Percentiles rank a stretch among this genome's conserved stretches.
These are phyloP conservation scores for Boletus subparvulus DNA, from an alignment of 768 basidiomycete genomes.

Conservation along the genomic window DNA sequence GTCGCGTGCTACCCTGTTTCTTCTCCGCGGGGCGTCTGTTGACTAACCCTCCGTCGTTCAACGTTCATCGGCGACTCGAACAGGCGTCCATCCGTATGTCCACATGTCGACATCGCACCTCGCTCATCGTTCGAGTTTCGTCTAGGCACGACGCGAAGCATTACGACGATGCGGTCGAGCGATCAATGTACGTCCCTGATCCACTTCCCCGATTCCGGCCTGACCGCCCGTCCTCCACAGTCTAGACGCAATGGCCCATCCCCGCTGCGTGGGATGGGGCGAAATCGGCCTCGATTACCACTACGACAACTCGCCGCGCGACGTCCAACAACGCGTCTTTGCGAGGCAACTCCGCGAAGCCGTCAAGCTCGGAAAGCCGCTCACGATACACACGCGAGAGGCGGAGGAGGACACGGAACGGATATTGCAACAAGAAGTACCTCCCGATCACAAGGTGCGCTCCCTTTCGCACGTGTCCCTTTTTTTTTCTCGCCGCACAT, in stretches of 20 bases:
- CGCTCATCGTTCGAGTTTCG: not conserved
- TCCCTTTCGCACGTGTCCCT: not conserved
- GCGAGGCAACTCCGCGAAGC: slow-evolving; percentile 67
- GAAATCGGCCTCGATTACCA: slow-evolving; percentile 89
- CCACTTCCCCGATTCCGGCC: not conserved
- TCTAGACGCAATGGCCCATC: slow-evolving; percentile 72
- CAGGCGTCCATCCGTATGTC: slow-evolving; percentile 74
- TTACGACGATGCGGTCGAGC: slow-evolving; percentile 69
- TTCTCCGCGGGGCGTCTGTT: not conserved
- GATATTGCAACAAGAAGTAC: slow-evolving; percentile 76
- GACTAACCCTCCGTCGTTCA: not conserved
- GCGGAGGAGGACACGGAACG: slow-evolving; percentile 80
- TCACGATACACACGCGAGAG: slow-evolving; percentile 86
- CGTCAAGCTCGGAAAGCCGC: slow-evolving; percentile 65
- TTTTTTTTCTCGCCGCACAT: not conserved
- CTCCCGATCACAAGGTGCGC: slow-evolving; percentile 62
- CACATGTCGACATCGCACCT: not conserved
- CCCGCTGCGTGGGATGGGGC: slow-evolving; percentile 84
- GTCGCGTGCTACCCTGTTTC: slow-evolving; percentile 1
- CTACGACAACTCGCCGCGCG: slow-evolving; percentile 74
- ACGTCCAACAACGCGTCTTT: slow-evolving; percentile 66
- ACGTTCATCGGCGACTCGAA: not conserved
- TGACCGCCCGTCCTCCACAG: slow-evolving; percentile 34
- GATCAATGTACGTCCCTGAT: slow-evolving; percentile 53
- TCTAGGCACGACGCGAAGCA: slow-evolving; percentile 66